Evolutionary conservation across 345 rosid genomes (phyloP).

Genomic region (Raphanus raphanistrum): DNA sequence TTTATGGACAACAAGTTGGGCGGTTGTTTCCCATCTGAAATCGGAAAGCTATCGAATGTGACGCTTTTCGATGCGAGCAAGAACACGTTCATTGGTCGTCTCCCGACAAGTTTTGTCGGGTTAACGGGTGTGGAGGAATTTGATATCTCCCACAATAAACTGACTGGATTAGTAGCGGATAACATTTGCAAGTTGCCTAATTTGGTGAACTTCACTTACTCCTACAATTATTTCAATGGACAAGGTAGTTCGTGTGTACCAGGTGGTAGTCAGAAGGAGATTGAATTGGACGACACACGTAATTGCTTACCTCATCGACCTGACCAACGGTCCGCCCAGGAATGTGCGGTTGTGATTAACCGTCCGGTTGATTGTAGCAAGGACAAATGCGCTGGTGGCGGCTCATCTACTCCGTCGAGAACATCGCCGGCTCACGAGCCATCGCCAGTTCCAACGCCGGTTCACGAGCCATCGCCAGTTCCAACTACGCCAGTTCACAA

Average conservation of each 20-base stretch:
- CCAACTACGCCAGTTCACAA: background rate
- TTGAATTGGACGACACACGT: conserved; percentile 45
- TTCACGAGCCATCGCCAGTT: conserved; percentile 29
- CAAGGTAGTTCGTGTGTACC: conserved; percentile 53
- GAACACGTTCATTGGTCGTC: conserved; percentile 52
- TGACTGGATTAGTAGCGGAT: conserved; percentile 62
- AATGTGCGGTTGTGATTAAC: conserved; percentile 48
- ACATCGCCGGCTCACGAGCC: conserved; percentile 22
- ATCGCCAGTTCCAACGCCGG: background rate
- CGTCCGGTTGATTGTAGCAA: conserved; percentile 73
- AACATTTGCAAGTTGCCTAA: conserved; percentile 57
- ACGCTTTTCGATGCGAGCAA: conserved; percentile 62
- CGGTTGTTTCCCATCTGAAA: conserved; percentile 77
- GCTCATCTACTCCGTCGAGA: conserved; percentile 23
- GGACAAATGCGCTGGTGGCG: conserved; percentile 46
- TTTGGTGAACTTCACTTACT: conserved; percentile 55
- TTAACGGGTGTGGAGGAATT: conserved; percentile 44
- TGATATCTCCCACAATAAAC: conserved; percentile 55
- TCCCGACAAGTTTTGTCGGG: conserved; percentile 46
- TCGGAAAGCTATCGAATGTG: conserved; percentile 52
- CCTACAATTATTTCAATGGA: conserved; percentile 60
- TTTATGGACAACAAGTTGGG: conserved; percentile 54
- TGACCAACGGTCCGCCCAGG: conserved; percentile 44
- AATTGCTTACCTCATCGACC: conserved; percentile 62
- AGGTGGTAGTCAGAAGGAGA: conserved; percentile 27